phyloP scores from a whole-genome alignment of 164 flowering plant genomes.

The Piper betle region DNA sequence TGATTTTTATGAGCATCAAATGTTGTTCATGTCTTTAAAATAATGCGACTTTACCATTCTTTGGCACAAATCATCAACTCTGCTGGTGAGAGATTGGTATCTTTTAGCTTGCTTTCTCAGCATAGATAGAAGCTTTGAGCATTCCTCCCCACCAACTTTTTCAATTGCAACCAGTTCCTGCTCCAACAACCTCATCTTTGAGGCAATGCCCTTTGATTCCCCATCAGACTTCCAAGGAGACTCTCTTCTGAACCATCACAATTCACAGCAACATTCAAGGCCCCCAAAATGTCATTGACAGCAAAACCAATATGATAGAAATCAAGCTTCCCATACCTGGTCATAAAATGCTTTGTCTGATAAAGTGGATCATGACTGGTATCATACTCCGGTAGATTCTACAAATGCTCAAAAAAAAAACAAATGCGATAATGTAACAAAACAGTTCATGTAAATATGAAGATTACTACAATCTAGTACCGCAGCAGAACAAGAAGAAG shows the following conservation, averaged over 20 bases:
- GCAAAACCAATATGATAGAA: neutral
- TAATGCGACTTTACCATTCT: conserved; percentile 89
- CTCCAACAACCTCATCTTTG: conserved; percentile 65
- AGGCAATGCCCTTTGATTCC: conserved; percentile 56
- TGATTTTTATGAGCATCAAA: too few relatives aligned
- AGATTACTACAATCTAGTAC: conserved; percentile 22
- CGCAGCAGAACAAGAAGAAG: too few relatives aligned
- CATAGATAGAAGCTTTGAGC: conserved; percentile 45
- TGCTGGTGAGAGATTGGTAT: conserved; percentile 71
- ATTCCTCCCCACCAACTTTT: conserved; percentile 37
- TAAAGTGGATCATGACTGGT: conserved; percentile 32
- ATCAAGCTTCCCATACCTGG: conserved; percentile 38
- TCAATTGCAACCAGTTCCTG: conserved; percentile 73
- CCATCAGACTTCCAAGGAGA: conserved; percentile 90
- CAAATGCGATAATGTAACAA: neutral
- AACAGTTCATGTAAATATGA: neutral
- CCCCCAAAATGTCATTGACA: neutral
- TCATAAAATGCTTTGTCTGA: conserved; percentile 57
- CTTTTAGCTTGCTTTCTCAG: conserved; percentile 85
- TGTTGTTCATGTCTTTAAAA: too few relatives aligned
- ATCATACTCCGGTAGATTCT: conserved; percentile 65
- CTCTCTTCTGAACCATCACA: conserved; percentile 53
- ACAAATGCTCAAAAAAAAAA: conserved; percentile 9
- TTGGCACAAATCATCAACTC: conserved; percentile 74
- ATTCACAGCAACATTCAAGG: conserved; percentile 5